Base-by-base conservation (phyloP, 129 eudicot species). In the Flaveria robusta region DNA sequence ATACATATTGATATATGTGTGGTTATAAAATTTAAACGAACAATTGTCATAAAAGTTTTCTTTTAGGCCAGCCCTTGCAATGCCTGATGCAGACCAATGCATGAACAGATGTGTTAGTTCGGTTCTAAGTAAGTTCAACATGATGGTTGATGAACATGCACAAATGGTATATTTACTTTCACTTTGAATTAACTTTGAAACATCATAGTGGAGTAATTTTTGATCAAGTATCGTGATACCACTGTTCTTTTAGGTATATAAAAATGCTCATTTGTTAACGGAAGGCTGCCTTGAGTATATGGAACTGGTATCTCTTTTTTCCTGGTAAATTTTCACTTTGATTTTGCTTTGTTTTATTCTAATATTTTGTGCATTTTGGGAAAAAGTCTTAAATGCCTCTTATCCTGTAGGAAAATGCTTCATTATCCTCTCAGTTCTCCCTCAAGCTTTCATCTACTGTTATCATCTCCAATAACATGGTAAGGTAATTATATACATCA, bases 251-350 rank as follows among this genome's bases (percentile, higher is more conserved):
- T 77, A 94, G 99, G 92, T 89, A 65, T 85, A 67, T 73, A 45
- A 85, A 71, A 75, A 84, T 67, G 83, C 89, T 68, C 78, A 75
- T 31, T 66, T 75, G 70, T 29, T 86, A 56, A 74, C 76, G 54
- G 76, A 84, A 68, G 75, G 65, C 71, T 74, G 42, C 62, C 77
- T 81, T 72, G 83, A 79, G 68, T 74, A 75, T 70, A 56, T 78
- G 83, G 86, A 83, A 84, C 90, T 90, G 97, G 97, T 88, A 88
- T 83, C 82, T 79, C 73, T 77, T 88, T 83, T 88, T 71, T 87
- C 88, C 87, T 81, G 87, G 85, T 85, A 83, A 81, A 71, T 68
- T 59, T 79, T 74, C 31, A 74, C 87, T 76, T 51, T 42, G 20
- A 81, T 51, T 63, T 72, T 70, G 79, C 70, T 43, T 41, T 9